phyloP scores from a whole-genome alignment of 2,329 filamentous ascomycete genomes.

The Stagonosporopsis tanaceti region DNA sequence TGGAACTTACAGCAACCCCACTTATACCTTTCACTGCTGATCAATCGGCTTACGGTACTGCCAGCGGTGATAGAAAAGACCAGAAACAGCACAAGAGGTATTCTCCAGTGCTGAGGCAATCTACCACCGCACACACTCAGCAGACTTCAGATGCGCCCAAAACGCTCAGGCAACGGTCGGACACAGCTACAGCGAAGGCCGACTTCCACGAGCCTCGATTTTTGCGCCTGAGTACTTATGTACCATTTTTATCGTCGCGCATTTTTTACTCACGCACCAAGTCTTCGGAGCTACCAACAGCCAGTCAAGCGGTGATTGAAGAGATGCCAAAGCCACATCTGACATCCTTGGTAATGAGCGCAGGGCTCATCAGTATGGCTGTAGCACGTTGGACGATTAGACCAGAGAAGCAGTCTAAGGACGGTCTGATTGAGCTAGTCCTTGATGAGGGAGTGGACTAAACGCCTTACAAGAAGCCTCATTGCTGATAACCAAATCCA shows the following conservation, averaged over 20 bases:
- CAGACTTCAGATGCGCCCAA: constrained; percentile 18
- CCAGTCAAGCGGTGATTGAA: constrained; percentile 36
- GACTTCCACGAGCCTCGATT: constrained; percentile 39
- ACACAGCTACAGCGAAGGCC: constrained; percentile 24
- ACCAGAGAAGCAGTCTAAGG: constrained; percentile 18
- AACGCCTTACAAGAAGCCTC: not conserved
- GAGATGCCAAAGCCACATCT: constrained; percentile 43
- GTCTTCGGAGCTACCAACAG: constrained; percentile 28
- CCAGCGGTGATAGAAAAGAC: constrained; percentile 1
- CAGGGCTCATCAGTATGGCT: constrained; percentile 46
- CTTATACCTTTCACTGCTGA: constrained; percentile 38
- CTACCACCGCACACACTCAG: constrained; percentile 11
- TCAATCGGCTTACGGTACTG: not conserved
- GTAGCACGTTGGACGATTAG: constrained; percentile 33
- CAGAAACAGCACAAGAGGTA: constrained; percentile 20
- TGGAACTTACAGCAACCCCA: constrained; percentile 34
- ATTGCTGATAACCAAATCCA: not conserved
- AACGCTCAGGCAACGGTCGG: constrained; percentile 30
- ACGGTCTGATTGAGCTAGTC: constrained; percentile 27
- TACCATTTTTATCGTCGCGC: constrained; percentile 43
- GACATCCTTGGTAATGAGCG: constrained; percentile 44
- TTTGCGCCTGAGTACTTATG: constrained; percentile 42
- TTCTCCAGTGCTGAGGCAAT: constrained; percentile 27
- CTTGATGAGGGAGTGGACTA: constrained; percentile 20
- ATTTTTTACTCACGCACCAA: constrained; percentile 45